Percentiles rank a stretch among this genome's conserved stretches.
Conservation (phyloP, 768 basidiomycete species). For the Tulasnella sp. region DNA sequence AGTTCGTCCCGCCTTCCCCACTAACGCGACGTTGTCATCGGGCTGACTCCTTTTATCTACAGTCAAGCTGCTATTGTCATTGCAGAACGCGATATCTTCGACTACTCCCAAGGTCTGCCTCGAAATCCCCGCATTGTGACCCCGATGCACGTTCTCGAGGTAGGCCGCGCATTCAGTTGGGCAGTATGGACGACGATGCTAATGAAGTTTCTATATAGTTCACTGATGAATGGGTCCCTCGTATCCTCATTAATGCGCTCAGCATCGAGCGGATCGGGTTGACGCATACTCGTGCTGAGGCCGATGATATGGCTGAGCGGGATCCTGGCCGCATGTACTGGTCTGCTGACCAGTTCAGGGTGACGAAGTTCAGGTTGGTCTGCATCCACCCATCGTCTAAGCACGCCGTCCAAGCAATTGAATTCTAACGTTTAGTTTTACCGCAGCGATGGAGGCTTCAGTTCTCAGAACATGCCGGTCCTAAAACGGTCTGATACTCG, state of each 20-base stretch:
- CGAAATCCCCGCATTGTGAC: slow-evolving; percentile 44
- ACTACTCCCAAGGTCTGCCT: slow-evolving; percentile 66
- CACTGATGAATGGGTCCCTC: slow-evolving; percentile 57
- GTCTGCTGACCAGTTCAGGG: slow-evolving; percentile 50
- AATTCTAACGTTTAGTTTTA: not conserved
- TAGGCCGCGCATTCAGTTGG: slow-evolving; percentile 28
- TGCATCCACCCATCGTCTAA: not conserved
- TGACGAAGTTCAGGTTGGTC: slow-evolving; percentile 54
- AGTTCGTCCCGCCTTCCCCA: not conserved
- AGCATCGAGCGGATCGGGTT: slow-evolving; percentile 65
- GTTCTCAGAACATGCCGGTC: slow-evolving; percentile 32
- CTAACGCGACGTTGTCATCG: not conserved
- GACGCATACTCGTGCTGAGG: slow-evolving; percentile 49
- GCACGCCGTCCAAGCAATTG: too few relatives aligned
- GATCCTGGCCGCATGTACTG: slow-evolving; percentile 44
- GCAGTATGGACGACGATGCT: not conserved
- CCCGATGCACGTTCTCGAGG: slow-evolving; percentile 71
- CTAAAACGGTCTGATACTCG: slow-evolving; percentile 26
- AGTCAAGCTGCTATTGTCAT: slow-evolving; percentile 52
- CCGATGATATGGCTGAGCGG: slow-evolving; percentile 37
- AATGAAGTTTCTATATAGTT: slow-evolving; percentile 38
- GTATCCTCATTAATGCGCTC: slow-evolving; percentile 65
- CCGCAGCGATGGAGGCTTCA: slow-evolving; percentile 56
- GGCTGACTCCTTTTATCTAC: not conserved
- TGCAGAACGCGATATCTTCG: slow-evolving; percentile 65